Base-by-base conservation (phyloP, 148 eudicot genomes). In the Chenopodium suecicum region DNA sequence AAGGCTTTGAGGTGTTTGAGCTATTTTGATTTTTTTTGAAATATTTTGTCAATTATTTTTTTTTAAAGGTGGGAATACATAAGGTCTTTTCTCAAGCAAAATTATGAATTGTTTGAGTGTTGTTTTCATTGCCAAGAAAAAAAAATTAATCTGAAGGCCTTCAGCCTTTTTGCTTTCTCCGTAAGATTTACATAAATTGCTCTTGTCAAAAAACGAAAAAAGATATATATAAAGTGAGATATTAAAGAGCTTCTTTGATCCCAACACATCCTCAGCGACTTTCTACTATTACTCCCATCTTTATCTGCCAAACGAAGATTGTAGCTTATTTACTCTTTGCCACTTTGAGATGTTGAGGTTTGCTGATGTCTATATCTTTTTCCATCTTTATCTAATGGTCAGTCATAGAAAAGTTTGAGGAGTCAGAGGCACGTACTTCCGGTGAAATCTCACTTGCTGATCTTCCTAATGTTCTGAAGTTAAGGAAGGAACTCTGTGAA, bases 331-430 rank as follows among this genome's bases (percentile, higher is more conserved):
- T 71, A 14, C 47, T 64, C 54, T 56, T 56, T 56, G 62, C 62
- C 62, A 3, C 62, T 56, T 56, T 70, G 10, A 14, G 37, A 37
- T 4, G 29, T 22, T 20, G 25, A 37, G 27, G 44, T 56, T 71
- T 60, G 60, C 41, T 46, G 37, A 48, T 16, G 7, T 14, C 22
- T n/a, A 20, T 4, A 31, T 17, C 16, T 73, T 63, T 47, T 46
- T 48, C 69, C 4, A 31, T n/a, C 46, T 41, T 75, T 37, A 4
- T 75, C 9, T n/a, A 4, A 48, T 70, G 54, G 14, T 50, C 91
- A 97, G 99, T 92, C 75, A 75, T 97, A 44, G 99, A 94, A 72
- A 92, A 65, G 78, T 94, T 91, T 76, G 95, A 97, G 86, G 97
- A 92, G 84, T 82, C 84, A 9, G 91, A 90, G 85, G 88, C 88